phyloP scores from a whole-genome alignment of 2,329 filamentous ascomycete genomes.

The Sarocladiaceae sp. region DNA sequence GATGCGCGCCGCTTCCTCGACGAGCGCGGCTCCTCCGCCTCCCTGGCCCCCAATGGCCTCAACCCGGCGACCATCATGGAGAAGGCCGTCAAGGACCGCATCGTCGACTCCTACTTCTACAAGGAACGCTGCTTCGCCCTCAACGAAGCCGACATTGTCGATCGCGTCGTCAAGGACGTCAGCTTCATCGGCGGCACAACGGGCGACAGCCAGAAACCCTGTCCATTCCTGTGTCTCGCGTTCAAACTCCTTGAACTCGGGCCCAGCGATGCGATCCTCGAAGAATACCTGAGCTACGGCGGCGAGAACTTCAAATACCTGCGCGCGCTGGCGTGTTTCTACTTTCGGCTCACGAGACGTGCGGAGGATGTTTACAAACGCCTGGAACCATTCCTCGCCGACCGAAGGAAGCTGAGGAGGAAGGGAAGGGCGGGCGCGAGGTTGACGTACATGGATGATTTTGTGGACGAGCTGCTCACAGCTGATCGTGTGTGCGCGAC shows the following conservation, averaged over 20 bases:
- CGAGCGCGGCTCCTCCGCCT: slow-evolving; percentile 73
- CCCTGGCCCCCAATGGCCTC: slow-evolving; percentile 75
- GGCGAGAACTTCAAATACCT: slow-evolving; percentile 81
- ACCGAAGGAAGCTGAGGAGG: slow-evolving; percentile 76
- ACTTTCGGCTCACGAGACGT: slow-evolving; percentile 80
- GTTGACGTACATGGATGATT: slow-evolving; percentile 81
- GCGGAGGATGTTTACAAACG: slow-evolving; percentile 73
- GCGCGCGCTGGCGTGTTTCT: slow-evolving; percentile 83
- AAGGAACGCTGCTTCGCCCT: slow-evolving; percentile 98
- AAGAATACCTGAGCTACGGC: slow-evolving; percentile 71
- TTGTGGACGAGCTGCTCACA: slow-evolving; percentile 83
- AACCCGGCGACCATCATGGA: slow-evolving; percentile 96
- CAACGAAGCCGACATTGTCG: slow-evolving; percentile 76
- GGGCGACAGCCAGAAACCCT: slow-evolving; percentile 76
- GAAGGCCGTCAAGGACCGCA: slow-evolving; percentile 90
- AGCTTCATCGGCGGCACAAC: slow-evolving; percentile 83
- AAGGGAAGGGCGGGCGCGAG: slow-evolving; percentile 67
- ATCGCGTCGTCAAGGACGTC: slow-evolving; percentile 80
- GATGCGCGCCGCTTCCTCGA: slow-evolving; percentile 81
- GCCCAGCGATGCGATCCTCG: slow-evolving; percentile 70
- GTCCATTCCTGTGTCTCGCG: slow-evolving; percentile 86
- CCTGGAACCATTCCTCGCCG: slow-evolving; percentile 76
- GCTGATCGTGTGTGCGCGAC: slow-evolving; percentile 90
- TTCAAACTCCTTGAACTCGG: slow-evolving; percentile 91
- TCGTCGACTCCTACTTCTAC: slow-evolving; percentile 94